Percentiles rank a stretch among this genome's conserved stretches.
Conservation (phyloP, 108 stramenopile genomes). For the Cylindrotheca closterium region DNA sequence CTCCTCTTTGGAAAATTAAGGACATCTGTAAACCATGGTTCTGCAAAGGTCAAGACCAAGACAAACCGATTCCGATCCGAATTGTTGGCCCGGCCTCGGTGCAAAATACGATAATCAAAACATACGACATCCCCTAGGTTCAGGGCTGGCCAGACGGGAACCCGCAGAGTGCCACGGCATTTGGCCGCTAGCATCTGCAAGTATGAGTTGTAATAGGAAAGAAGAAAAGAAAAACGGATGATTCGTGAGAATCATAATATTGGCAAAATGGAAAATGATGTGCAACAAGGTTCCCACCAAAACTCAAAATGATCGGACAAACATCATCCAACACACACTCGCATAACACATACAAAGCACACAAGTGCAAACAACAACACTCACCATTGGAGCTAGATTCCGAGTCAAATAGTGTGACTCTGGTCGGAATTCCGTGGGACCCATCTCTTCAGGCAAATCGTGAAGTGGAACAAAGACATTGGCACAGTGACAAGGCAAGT, state of each 20-base stretch:
- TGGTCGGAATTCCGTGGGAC: conserved; percentile 76
- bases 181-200: conserved; percentile 58
- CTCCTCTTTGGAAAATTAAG: conserved; percentile 66
- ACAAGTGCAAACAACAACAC: too few species aligned
- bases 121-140: conserved; percentile 51
- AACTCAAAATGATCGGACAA: too few species aligned
- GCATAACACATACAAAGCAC: too few species aligned
- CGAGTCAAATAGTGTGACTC: conserved; percentile 66
- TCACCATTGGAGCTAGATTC: conserved; percentile 44
- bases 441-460: conserved; percentile 40
- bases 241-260: neutral
- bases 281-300: too few species aligned
- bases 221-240: neutral
- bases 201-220: too few species aligned
- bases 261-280: too few species aligned
- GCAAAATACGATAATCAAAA: conserved; percentile 79
- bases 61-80: conserved; percentile 42
- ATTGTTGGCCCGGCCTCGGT: conserved; percentile 66
- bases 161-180: conserved; percentile 42
- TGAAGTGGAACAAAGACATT: conserved; percentile 75
- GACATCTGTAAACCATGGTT: conserved; percentile 71
- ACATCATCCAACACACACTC: too few species aligned
- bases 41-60: conserved; percentile 59
- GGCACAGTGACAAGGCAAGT: conserved; percentile 55
- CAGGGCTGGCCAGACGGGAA: conserved; percentile 45